Evolutionary conservation across 805 yeast genomes (phyloP).

Genomic region (Yamadazyma paraphyllophila): DNA sequence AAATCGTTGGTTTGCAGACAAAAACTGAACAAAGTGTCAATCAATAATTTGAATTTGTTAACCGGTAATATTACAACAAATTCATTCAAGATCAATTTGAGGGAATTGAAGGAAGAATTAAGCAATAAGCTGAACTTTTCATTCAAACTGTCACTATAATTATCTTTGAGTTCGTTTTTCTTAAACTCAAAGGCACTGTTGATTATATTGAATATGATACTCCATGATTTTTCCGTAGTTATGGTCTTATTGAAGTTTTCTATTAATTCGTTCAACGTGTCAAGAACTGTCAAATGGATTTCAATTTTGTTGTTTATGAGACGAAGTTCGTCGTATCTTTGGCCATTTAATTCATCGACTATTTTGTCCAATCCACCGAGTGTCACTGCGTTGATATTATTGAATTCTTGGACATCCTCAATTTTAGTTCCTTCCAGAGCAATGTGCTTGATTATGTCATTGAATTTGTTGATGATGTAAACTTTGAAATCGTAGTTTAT

Average conservation of each 20-base stretch:
- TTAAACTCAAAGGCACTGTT: conserved; percentile 51
- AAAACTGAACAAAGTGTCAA: conserved; percentile 71
- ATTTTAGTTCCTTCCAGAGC: conserved; percentile 34
- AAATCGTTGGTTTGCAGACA: conserved; percentile 70
- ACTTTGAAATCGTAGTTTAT: conserved; percentile 45
- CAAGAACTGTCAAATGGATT: conserved; percentile 58
- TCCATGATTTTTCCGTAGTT: conserved; percentile 61
- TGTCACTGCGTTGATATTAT: conserved; percentile 20
- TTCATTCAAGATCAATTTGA: conserved; percentile 83
- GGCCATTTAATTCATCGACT: conserved; percentile 11
- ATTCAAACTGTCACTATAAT: conserved; percentile 17
- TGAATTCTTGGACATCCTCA: conserved; percentile 12
- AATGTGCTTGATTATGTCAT: conserved; percentile 43
- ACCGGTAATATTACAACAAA: conserved; percentile 72
- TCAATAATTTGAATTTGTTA: conserved; percentile 58
- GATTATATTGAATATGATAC: conserved; percentile 59
- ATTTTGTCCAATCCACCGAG: conserved; percentile 41
- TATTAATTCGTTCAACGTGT: conserved; percentile 67
- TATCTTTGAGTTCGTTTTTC: conserved; percentile 12
- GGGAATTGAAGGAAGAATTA: conserved; percentile 73
- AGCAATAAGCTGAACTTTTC: conserved; percentile 53
- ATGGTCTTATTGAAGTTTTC: conserved; percentile 71
- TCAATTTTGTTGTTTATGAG: conserved; percentile 63
- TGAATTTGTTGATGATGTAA: conserved; percentile 50
- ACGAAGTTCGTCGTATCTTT: conserved; percentile 31